Base-by-base conservation (phyloP, 176 grass and related monocot species). In the Hsuehochloa calcarea region DNA sequence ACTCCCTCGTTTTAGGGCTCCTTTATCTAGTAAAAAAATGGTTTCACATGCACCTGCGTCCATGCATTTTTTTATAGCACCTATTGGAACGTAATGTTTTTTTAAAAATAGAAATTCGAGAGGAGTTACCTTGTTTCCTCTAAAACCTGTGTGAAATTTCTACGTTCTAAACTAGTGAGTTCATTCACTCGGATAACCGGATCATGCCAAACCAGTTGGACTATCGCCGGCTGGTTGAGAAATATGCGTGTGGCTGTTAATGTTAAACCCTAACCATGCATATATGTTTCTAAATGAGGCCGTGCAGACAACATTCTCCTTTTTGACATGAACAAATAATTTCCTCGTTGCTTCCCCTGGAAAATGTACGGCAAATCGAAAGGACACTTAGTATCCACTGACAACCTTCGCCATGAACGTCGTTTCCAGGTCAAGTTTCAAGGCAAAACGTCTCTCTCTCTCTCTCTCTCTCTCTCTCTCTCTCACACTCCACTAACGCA, bases 371-470 rank as follows among this genome's bases (percentile, higher is more conserved):
- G 77, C 35, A 16, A 35, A 6, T 56, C 0, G 77, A 73, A 56
- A 23, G 46, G 7, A 10, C 51, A 12, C 17, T 65, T 8, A 49
- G 5, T 63, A 19, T 74, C 60, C 46, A 45, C 20, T 55, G 44
- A 80, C 37, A 47, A 26, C 3, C 37, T 47, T 7, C 3, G 49
- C 25, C 62, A 39, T 25, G 12, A 20, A 15, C 10, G 46, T 66
- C 0, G 45, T 68, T 34, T 4, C 78, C 35, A 27, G 62, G 78
- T 60, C 70, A 68, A 82, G 5, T 68, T 75, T 27, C 70, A 49
- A 87, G 23, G 61, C 78, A 35, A 74, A 82, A 87, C 85, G 78
- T 76, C 85, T 87, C 77, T 87, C 85, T 66, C 68, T 79, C 75
- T 37, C 41, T 34, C 1, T 34, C 29, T 29, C 29, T 87, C 77